Percentiles rank a stretch among this genome's conserved stretches.
phyloP scores from a whole-genome alignment of 2,329 filamentous ascomycete genomes.

The Exophiala aquamarina region DNA sequence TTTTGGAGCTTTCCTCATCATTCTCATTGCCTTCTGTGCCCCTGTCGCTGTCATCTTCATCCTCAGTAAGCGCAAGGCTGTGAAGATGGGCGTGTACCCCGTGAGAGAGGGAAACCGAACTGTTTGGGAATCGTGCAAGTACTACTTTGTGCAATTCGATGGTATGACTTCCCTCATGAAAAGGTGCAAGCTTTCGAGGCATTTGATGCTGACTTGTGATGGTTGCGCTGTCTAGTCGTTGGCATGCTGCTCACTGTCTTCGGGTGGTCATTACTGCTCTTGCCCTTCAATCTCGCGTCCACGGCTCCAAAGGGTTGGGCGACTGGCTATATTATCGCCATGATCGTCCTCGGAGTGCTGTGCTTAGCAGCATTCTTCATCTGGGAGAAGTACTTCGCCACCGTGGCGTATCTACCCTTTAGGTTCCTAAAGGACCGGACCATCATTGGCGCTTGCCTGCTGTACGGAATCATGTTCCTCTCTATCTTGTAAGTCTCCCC shows the following conservation, averaged over 20 bases:
- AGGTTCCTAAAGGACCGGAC: conserved; percentile 48
- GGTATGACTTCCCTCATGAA: conserved; percentile 50
- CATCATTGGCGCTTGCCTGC: conserved; percentile 51
- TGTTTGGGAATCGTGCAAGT: conserved; percentile 42
- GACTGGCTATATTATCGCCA: conserved; percentile 48
- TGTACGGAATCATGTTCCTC: conserved; percentile 48
- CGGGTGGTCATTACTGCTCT: conserved; percentile 62
- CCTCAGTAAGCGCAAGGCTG: conserved; percentile 57
- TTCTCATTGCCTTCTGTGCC: conserved; percentile 54
- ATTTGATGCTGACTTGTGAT: conserved; percentile 47
- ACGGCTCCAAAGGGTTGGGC: conserved; percentile 46
- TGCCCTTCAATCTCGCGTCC: conserved; percentile 61
- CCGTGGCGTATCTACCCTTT: conserved; percentile 55
- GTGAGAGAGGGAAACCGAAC: conserved; percentile 35
- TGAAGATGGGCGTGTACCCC: conserved; percentile 51
- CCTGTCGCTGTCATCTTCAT: conserved; percentile 56
- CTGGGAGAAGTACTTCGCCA: conserved; percentile 55
- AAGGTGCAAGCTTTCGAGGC: too few relatives aligned
- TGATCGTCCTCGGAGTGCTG: conserved; percentile 54
- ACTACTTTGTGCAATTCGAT: conserved; percentile 60
- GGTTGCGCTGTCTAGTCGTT: conserved; percentile 52
- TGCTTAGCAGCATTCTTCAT: conserved; percentile 54
- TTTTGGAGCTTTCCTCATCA: conserved; percentile 60
- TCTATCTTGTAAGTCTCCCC: conserved; percentile 56
- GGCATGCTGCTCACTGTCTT: conserved; percentile 59